Evolutionary conservation across 2,329 filamentous ascomycete species (phyloP), one percentile per base, ranked within the genome.

Genomic region (Sporothrix brunneoviolacea): DNA sequence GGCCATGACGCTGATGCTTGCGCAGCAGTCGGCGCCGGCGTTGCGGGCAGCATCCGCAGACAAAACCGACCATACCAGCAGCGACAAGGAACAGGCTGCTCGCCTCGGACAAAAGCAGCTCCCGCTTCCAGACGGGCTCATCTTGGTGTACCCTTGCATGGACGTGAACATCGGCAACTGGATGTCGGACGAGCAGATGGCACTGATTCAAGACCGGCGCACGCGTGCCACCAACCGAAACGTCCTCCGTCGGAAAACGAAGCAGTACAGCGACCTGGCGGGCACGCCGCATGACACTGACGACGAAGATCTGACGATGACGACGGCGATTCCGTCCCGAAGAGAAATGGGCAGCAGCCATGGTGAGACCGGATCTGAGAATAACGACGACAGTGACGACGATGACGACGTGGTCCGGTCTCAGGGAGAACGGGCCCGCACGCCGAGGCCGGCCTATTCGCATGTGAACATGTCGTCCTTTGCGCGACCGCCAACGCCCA

Each of bases 131-230:
- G 85, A 87, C 47, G 91, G 90, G 0, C 68, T 97, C 8, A 76
- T 97, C 0, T 75, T 95, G 43, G 83, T 94, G 52, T 98, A 98
- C 61, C 93, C 93, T 1, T 84, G 85, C 0, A 71, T 98, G 53
- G 93, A 97, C 61, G 90, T 97, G 86, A 96, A 95, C 61, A 97
- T 97, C 57, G 89, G 89, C 33, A 96, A 91, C 66, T 98, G 93
- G 93, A 97, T 98, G 91, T 91, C 88, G 0, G 91, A 97, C 60
- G 91, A 97, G 65, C 91, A 98, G 64, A 95, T 97, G 88, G 82
- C 88, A 0, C 71, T 98, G 54, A 95, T 98, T 56, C 84, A 89
- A 57, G 91, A 95, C 56, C 82, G 89, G 10, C 79, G 82, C 52
- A 83, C 83, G 63, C 79, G 89, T 21, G 84, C 83, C 59, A 89